Conservation (phyloP, 129 eudicot genomes). For the Arctium minus region DNA sequence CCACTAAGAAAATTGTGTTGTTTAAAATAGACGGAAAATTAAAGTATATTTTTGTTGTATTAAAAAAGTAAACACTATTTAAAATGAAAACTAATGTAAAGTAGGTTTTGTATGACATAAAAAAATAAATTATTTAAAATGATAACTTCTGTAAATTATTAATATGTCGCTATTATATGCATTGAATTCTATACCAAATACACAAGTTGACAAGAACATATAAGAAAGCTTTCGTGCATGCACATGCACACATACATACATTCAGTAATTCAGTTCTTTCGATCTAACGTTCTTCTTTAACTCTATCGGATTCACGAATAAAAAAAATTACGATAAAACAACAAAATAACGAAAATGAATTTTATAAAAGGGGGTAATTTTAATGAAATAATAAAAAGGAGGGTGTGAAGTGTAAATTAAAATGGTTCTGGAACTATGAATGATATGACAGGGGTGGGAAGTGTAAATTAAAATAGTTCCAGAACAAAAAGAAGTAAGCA, state of each 20-base stretch:
- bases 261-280: neutral
- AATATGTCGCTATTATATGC: neutral
- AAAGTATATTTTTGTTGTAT: neutral
- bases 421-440: neutral
- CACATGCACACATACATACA: neutral
- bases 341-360: neutral
- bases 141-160: neutral
- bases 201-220: neutral
- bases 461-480: conserved; percentile 10
- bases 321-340: neutral
- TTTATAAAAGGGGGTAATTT: neutral
- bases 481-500: neutral
- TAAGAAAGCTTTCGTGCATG: neutral
- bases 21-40: neutral
- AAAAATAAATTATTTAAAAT: neutral
- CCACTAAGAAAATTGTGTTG: too few species aligned
- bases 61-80: neutral
- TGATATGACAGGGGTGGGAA: neutral
- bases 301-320: neutral
- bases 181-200: neutral
- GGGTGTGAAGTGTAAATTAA: neutral
- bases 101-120: neutral
- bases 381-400: neutral
- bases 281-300: neutral
- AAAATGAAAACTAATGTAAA: neutral